These are phyloP conservation scores for Echium plantagineum DNA, from an alignment of 257 asterid species.

Conservation along the genomic window DNA sequence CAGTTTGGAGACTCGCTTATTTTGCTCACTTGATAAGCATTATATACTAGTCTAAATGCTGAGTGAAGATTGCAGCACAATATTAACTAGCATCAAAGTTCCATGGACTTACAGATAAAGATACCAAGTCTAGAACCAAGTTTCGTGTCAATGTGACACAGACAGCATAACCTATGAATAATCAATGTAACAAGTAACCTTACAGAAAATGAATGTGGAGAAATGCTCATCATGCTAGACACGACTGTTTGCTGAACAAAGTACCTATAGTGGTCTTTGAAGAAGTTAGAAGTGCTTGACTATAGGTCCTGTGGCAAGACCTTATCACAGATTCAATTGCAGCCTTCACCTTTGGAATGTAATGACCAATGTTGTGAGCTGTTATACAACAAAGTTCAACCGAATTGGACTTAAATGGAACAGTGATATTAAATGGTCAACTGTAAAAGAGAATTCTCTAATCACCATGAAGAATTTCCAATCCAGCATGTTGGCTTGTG, in stretches of 20 bases:
- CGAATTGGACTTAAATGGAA: conserved; percentile 6
- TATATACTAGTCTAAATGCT: no score
- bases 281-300: conserved; percentile 95
- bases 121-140: no score
- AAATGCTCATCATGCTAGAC: background rate
- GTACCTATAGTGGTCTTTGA: conserved; percentile 91
- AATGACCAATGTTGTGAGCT: conserved; percentile 94
- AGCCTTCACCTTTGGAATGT: conserved; percentile 94
- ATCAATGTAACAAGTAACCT: background rate
- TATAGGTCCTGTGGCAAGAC: conserved; percentile 73
- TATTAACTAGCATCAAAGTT: no score
- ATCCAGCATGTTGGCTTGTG: conserved; percentile 79
- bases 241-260: conserved; percentile 1
- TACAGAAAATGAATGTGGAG: no score
- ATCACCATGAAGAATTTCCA: conserved; percentile 94
- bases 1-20: no score
- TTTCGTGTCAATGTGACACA: no score
- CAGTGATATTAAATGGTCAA: conserved; percentile 11
- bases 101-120: no score
- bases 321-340: conserved; percentile 89
- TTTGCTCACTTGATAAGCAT: no score
- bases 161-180: background rate
- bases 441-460: conserved; percentile 16
- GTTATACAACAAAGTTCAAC: conserved; percentile 27
- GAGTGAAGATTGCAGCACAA: no score